A percentile compares a stretch with the other conserved stretches of the same genome.
Conservation (phyloP, 768 basidiomycete genomes). For the Pulveroboletus sp. region DNA sequence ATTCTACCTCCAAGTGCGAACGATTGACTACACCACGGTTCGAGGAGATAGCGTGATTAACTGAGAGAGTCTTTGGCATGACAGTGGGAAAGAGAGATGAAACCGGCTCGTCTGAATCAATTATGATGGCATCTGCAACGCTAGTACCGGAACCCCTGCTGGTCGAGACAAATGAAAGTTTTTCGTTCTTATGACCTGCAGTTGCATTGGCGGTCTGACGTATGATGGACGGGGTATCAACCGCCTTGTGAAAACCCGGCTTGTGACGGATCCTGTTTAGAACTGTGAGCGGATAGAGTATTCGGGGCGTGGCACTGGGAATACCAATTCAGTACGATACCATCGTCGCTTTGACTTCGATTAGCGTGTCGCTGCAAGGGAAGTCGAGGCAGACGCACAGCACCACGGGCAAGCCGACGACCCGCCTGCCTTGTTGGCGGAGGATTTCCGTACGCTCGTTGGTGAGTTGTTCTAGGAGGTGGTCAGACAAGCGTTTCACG, state of each 20-base stretch:
- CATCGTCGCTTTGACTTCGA: slow-evolving; percentile 21
- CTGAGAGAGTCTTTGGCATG: not conserved
- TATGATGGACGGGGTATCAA: not conserved
- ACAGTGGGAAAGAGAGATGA: slow-evolving; percentile 1
- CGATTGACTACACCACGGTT: not conserved
- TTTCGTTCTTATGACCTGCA: not conserved
- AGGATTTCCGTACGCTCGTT: slow-evolving; percentile 19
- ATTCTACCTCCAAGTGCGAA: slow-evolving; percentile 12
- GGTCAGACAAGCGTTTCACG: slow-evolving; percentile 7
- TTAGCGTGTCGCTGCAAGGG: slow-evolving; percentile 4
- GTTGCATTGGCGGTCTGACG: not conserved
- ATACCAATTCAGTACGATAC: slow-evolving; percentile 31
- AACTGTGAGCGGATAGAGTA: slow-evolving; percentile 7
- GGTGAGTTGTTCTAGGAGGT: slow-evolving; percentile 12
- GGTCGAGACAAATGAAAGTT: not conserved
- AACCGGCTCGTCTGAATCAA: slow-evolving; percentile 18
- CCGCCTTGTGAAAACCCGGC: not conserved
- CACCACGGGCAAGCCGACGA: slow-evolving; percentile 24
- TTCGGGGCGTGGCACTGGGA: not conserved
- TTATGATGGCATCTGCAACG: slow-evolving; percentile 19
- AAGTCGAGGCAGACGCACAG: slow-evolving; percentile 19
- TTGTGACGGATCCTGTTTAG: slow-evolving; percentile 15
- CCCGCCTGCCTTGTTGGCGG: slow-evolving; percentile 17
- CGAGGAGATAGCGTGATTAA: not conserved
- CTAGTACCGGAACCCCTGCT: slow-evolving; percentile 10